phyloP scores from a whole-genome alignment of 2,329 filamentous ascomycete genomes.

The Paracoccidioides brasiliensis region DNA sequence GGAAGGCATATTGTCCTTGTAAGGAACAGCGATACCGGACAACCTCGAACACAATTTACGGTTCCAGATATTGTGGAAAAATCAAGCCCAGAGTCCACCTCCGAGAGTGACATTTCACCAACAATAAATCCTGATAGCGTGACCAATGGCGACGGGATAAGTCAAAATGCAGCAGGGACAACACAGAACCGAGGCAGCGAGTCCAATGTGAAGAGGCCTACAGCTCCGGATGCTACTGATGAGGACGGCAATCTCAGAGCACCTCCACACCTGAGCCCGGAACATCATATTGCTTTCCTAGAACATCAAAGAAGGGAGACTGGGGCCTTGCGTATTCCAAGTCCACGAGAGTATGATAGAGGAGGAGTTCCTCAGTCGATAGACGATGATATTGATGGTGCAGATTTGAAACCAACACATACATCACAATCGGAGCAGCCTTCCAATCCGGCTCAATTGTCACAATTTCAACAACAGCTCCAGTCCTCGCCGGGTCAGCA shows the following conservation, averaged over 20 bases:
- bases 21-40: slow-evolving; percentile 19
- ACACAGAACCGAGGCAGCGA: slow-evolving; percentile 3
- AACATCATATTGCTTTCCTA: slow-evolving; percentile 78
- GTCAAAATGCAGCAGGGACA: not conserved
- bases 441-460: slow-evolving; percentile 9
- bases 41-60: slow-evolving; percentile 13
- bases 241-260: slow-evolving; percentile 45
- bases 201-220: not conserved
- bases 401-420: slow-evolving; percentile 22
- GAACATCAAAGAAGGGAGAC: slow-evolving; percentile 68
- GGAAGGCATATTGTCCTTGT: slow-evolving; percentile 28
- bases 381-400: slow-evolving; percentile 12
- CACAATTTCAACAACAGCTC: slow-evolving; percentile 10
- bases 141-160: slow-evolving; percentile 2
- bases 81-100: slow-evolving; percentile 15
- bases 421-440: slow-evolving; percentile 16
- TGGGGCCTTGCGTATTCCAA: slow-evolving; percentile 73
- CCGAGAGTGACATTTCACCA: slow-evolving; percentile 12
- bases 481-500: slow-evolving; percentile 24
- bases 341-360: slow-evolving; percentile 76
- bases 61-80: slow-evolving; percentile 14
- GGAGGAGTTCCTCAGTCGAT: slow-evolving; percentile 58
- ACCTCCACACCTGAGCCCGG: slow-evolving; percentile 44
- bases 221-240: slow-evolving; percentile 21
- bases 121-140: not conserved